phyloP scores from a whole-genome alignment of 495 filamentous ascomycete genomes.

The Annulohypoxylon bovei region DNA sequence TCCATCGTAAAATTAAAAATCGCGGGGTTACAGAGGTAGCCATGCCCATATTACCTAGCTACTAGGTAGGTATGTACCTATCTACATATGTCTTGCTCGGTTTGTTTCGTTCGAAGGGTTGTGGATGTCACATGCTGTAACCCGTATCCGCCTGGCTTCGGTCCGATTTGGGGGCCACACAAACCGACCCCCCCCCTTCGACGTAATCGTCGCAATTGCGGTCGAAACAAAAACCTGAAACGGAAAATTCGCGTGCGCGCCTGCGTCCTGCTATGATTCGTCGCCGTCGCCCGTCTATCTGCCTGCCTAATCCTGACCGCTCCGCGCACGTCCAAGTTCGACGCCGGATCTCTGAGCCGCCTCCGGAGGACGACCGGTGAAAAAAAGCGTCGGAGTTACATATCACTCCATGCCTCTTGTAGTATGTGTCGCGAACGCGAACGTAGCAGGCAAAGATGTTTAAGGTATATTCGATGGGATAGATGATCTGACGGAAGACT shows the following conservation, averaged over 20 bases:
- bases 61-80: background rate
- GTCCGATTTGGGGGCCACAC: conserved; percentile 14
- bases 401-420: background rate
- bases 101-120: background rate
- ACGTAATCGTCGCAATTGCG: conserved; percentile 1
- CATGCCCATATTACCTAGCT: background rate
- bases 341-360: background rate
- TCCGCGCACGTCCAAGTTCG: background rate
- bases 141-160: conserved; percentile 12
- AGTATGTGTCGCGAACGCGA: background rate
- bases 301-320: conserved; percentile 19
- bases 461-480: background rate
- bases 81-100: background rate
- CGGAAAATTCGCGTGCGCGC: background rate
- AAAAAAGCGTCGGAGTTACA: background rate
- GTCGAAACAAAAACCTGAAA: conserved; percentile 7
- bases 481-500: background rate
- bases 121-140: conserved; percentile 28
- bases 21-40: background rate
- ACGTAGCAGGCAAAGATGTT: background rate
- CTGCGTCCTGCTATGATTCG: conserved; percentile 11
- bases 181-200: background rate
- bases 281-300: background rate
- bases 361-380: background rate
- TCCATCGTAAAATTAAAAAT: background rate